phyloP scores from a whole-genome alignment of 1,284 basidiomycete genomes.

The Afroboletus lepidellus region DNA sequence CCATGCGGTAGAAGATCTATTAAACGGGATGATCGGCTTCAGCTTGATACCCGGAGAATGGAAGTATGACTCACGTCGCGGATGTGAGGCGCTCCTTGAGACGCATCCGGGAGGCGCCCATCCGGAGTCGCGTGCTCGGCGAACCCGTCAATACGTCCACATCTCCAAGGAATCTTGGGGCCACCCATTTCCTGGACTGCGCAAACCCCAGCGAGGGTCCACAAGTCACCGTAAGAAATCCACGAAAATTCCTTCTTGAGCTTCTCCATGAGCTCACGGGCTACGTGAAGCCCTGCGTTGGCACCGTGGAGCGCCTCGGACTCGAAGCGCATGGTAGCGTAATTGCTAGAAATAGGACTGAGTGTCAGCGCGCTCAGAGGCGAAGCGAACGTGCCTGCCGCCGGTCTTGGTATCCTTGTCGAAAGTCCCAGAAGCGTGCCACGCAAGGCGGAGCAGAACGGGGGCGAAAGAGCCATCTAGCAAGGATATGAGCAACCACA shows the following conservation, averaged over 20 bases:
- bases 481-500: constrained; percentile 1
- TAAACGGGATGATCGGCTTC: not conserved
- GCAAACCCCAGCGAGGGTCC: constrained; percentile 87
- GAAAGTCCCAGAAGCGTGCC: constrained; percentile 91
- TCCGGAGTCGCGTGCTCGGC: constrained; percentile 82
- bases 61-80: constrained; percentile 55
- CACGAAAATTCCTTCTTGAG: constrained; percentile 85
- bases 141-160: constrained; percentile 85
- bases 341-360: constrained; percentile 58
- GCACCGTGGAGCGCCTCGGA: constrained; percentile 84
- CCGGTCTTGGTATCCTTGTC: constrained; percentile 86
- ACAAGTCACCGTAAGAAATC: constrained; percentile 93
- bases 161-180: constrained; percentile 83
- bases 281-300: constrained; percentile 84
- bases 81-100: constrained; percentile 83
- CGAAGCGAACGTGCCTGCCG: constrained; percentile 59
- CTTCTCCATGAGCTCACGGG: constrained; percentile 83
- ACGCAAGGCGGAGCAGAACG: constrained; percentile 89
- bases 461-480: constrained; percentile 90
- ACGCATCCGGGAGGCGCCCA: constrained; percentile 91
- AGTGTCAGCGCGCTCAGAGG: constrained; percentile 4
- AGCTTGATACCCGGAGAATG: not conserved
- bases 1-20: constrained; percentile 92
- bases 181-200: constrained; percentile 88
- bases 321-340: constrained; percentile 93